A percentile compares a stretch with the other conserved stretches of the same genome.
Evolutionary conservation across 2,329 filamentous ascomycete species (phyloP).

Genomic region (Aspergillus sergii): DNA sequence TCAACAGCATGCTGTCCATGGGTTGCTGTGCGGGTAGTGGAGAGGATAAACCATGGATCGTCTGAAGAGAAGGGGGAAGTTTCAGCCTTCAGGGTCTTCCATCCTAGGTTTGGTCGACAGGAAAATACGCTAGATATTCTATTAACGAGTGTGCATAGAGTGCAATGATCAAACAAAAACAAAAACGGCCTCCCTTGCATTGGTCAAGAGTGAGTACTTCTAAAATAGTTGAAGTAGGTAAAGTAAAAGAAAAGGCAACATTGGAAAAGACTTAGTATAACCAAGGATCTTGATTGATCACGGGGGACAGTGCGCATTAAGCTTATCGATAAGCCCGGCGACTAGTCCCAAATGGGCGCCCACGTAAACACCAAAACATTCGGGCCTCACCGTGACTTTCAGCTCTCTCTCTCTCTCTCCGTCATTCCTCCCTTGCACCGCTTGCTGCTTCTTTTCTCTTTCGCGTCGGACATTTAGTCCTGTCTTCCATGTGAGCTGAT

Average conservation of each 20-base stretch:
- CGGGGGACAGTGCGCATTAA: slow-evolving; percentile 32
- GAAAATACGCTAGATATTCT: too few species aligned
- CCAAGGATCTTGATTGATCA: background rate
- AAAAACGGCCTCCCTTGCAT: too few species aligned
- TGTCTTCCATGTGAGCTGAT: background rate
- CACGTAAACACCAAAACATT: slow-evolving; percentile 43
- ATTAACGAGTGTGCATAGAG: too few species aligned
- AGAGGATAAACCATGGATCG: slow-evolving; percentile 25
- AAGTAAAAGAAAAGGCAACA: too few species aligned
- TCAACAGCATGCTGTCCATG: slow-evolving; percentile 15
- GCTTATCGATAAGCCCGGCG: slow-evolving; percentile 45
- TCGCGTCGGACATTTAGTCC: slow-evolving; percentile 6
- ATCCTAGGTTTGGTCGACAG: background rate
- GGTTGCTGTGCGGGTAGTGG: slow-evolving; percentile 21
- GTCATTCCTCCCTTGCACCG: slow-evolving; percentile 13
- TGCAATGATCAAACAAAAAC: too few species aligned
- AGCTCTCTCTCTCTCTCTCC: slow-evolving; percentile 18
- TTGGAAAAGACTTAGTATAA: too few species aligned
- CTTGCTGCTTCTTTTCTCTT: slow-evolving; percentile 12
- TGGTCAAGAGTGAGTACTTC: too few species aligned
- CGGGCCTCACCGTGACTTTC: slow-evolving; percentile 38
- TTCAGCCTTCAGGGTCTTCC: background rate
- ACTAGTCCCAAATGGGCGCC: slow-evolving; percentile 39
- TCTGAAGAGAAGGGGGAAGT: background rate
- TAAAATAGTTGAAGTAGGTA: too few species aligned